Percentiles rank a stretch among this genome's conserved stretches.
These are phyloP conservation scores for Xylaria castorea DNA, from an alignment of 495 filamentous ascomycete species.

Conservation along the genomic window DNA sequence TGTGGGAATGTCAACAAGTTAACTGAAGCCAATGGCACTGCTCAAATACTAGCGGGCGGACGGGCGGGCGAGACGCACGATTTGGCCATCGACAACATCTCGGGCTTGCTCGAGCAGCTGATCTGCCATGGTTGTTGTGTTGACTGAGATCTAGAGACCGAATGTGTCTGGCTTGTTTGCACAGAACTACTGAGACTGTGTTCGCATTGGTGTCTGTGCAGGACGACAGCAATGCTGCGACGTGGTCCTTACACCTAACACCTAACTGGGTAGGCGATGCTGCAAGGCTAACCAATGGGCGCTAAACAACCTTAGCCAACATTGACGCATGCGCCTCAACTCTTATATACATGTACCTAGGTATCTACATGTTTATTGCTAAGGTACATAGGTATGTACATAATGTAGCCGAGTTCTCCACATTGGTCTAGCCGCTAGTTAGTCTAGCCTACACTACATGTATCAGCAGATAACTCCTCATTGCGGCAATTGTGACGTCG, in stretches of 20 bases:
- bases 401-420: background rate
- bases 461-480: background rate
- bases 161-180: background rate
- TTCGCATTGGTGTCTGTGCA: conserved; percentile 10
- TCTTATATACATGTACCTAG: too few species aligned
- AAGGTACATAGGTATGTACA: too few species aligned
- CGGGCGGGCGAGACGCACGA: conserved; percentile 61
- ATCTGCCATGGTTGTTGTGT: conserved; percentile 67
- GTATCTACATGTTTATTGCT: too few species aligned
- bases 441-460: background rate
- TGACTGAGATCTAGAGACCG: conserved; percentile 15
- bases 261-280: background rate
- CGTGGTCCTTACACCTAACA: conserved; percentile 9
- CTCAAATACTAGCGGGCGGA: conserved; percentile 2
- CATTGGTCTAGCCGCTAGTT: background rate
- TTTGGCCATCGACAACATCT: conserved; percentile 83
- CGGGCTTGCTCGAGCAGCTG: conserved; percentile 75
- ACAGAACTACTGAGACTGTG: conserved; percentile 5
- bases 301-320: conserved; percentile 10
- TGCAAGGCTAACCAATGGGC: conserved; percentile 18
- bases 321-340: background rate
- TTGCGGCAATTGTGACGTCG: conserved; percentile 6
- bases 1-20: conserved; percentile 46
- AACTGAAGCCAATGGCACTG: conserved; percentile 3
- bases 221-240: conserved; percentile 12